A percentile compares a stretch with the other conserved stretches of the same genome.
These are phyloP conservation scores for Acanthamoeba rhysodes DNA, from an alignment of 208 protist species.

Conservation along the genomic window DNA sequence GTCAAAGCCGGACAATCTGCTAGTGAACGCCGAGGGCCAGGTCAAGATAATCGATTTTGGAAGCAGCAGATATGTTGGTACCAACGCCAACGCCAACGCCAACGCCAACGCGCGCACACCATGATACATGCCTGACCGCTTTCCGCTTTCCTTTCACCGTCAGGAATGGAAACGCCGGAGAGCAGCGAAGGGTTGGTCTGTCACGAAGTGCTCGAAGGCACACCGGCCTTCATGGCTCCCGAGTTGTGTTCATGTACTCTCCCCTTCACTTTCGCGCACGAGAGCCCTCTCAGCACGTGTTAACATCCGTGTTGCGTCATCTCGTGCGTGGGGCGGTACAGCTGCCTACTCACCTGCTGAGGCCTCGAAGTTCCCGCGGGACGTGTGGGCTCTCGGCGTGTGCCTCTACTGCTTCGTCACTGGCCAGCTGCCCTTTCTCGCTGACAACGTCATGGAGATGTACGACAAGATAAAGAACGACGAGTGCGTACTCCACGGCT, in stretches of 20 bases:
- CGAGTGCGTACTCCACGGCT: not conserved
- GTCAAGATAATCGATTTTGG: conserved; percentile 71
- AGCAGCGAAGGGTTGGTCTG: not conserved
- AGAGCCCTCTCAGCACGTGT: not conserved
- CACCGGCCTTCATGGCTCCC: conserved; percentile 59
- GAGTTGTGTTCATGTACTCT: conserved; percentile 44
- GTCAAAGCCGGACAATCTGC: conserved; percentile 46
- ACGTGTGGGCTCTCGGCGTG: conserved; percentile 68
- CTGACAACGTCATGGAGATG: conserved; percentile 70
- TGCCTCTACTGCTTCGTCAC: conserved; percentile 65
- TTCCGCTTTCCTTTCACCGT: not conserved
- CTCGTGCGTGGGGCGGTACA: not conserved
- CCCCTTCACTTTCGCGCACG: not conserved
- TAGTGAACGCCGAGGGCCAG: not conserved
- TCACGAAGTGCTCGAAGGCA: conserved; percentile 44
- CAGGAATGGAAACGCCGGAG: not conserved
- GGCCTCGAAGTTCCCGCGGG: not conserved
- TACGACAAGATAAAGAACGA: conserved; percentile 17
- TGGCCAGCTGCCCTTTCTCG: conserved; percentile 21
- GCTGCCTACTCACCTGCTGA: not conserved
- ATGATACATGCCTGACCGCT: not conserved
- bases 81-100: not conserved
- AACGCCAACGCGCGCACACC: not conserved
- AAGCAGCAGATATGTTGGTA: not conserved
- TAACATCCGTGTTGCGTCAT: not conserved